Conservation (phyloP, 345 rosid species). For the Orychophragmus violaceus region DNA sequence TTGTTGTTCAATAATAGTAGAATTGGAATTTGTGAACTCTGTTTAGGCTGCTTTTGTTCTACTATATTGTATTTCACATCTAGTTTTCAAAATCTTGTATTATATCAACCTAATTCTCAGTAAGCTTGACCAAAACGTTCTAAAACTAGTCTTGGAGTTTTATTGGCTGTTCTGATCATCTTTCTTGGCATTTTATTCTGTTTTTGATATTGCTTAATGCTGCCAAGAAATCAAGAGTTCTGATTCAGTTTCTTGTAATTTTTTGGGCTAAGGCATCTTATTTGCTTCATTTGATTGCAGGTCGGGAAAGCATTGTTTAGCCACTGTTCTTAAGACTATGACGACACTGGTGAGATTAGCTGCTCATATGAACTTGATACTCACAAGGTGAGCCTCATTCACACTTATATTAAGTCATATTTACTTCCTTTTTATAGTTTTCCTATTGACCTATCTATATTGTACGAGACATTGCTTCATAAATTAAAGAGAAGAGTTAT, state of each 20-base stretch:
- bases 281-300: background rate
- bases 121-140: background rate
- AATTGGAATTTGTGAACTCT: background rate
- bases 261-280: background rate
- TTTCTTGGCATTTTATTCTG: background rate
- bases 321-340: background rate
- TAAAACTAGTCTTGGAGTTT: background rate
- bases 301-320: background rate
- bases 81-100: background rate
- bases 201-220: background rate
- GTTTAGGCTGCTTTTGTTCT: background rate
- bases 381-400: background rate
- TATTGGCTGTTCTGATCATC: background rate
- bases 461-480: background rate
- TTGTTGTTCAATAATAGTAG: background rate
- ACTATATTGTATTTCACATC: background rate
- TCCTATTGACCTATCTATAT: background rate
- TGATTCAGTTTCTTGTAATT: background rate
- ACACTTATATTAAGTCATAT: constrained; percentile 1
- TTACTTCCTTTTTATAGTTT: background rate
- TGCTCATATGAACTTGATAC: constrained; percentile 13
- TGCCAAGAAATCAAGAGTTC: background rate
- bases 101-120: background rate
- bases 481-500: background rate
- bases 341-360: constrained; percentile 3